Base-by-base conservation (phyloP, 176 grass and related monocot genomes). In the Thalia dealbata region DNA sequence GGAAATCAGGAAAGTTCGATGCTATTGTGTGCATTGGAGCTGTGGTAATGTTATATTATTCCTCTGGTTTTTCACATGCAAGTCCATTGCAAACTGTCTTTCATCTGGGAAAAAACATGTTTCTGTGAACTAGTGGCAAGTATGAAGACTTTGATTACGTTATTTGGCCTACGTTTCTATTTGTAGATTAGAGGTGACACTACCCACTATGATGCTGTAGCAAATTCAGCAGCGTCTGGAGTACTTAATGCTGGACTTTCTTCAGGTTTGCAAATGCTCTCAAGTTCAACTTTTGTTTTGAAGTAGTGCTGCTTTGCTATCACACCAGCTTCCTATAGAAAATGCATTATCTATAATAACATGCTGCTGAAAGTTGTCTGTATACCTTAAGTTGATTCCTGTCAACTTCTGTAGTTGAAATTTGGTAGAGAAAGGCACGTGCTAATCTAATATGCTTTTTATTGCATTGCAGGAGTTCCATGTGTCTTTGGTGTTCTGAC, bases 401-500 rank as follows among this genome's bases (percentile, higher is more conserved):
- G 6, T 25, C 61, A 28, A 3, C 5, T 63, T 63, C 10, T 28
- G 21, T 13, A 24, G 58, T 67, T 27, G 65, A 68, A 68, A 21
- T 44, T 23, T 32, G 9, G 38, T n/a, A 10, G 11, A 13, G 1
- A 15, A 14, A 64, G 11, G 15, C 23, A 64, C 14, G 24, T 16
- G 61, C 11, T 61, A 46, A 50, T 50, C 44, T 48, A 3, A 45
- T 25, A 24, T 48, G 19, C 42, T 61, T 59, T 79, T 11, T 9
- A 70, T 88, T 32, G 18, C 84, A 50, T 69, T 78, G 46, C 83
- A 93, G 90, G 81, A 46, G 67, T 88, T 46, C 95, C 95, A 69
- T 99, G 95, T 26, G 63, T 99, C 81, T 99, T 99, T 79, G 95
- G 87, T 86, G 90, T 99, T 76, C 72, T 99, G 67, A 99, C 95